Evolutionary conservation across 495 filamentous ascomycete genomes (phyloP).

Genomic region (Bryoglossum gracile): DNA sequence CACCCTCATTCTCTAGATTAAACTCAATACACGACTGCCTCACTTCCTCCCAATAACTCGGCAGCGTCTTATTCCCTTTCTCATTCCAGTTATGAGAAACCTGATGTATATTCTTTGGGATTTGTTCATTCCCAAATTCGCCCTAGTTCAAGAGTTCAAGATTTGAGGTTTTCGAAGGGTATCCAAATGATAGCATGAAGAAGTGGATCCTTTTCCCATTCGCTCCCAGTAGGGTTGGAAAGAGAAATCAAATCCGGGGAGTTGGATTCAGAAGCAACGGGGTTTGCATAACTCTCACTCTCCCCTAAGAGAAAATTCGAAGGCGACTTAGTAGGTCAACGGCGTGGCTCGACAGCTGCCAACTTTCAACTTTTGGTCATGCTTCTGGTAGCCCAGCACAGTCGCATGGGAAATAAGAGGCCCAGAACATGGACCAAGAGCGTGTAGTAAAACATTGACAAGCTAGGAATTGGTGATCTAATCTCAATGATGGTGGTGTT

Average conservation of each 20-base stretch:
- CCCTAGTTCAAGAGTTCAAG: background rate
- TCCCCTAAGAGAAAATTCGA: too few relatives aligned
- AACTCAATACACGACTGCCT: constrained; percentile 62
- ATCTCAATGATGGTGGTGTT: background rate
- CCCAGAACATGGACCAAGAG: constrained; percentile 45
- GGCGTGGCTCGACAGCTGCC: too few relatives aligned
- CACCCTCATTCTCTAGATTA: constrained; percentile 52
- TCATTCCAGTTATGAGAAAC: constrained; percentile 61
- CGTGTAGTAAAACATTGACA: constrained; percentile 44
- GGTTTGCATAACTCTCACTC: constrained; percentile 4
- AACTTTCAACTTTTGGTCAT: constrained; percentile 37
- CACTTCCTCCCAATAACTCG: constrained; percentile 61
- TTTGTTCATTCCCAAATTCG: constrained; percentile 53
- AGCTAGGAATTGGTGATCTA: constrained; percentile 8
- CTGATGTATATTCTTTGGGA: constrained; percentile 85
- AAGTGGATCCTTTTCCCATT: constrained; percentile 2
- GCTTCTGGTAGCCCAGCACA: constrained; percentile 44
- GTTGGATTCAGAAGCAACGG: constrained; percentile 5
- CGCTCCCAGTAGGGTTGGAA: background rate
- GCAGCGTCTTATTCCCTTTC: constrained; percentile 42
- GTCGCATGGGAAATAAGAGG: constrained; percentile 45
- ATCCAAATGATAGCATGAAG: constrained; percentile 58
- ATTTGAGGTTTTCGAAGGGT: constrained; percentile 58
- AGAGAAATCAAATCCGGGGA: too few relatives aligned
- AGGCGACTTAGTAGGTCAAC: too few relatives aligned